Evolutionary conservation across 129 eudicot species (phyloP).

Genomic region (Smallanthus sonchifolius): DNA sequence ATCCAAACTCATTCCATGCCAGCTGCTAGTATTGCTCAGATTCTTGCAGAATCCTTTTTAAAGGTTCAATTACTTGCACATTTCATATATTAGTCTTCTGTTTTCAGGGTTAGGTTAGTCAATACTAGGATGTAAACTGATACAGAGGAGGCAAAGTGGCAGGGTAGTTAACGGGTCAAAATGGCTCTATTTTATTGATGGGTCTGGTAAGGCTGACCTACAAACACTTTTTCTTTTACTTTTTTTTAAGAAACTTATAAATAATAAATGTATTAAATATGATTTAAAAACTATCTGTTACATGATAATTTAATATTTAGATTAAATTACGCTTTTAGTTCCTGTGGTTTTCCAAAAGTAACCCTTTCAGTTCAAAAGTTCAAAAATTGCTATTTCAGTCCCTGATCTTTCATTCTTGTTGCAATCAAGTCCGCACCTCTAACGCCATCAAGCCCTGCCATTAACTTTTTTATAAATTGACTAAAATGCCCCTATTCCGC

Average conservation of each 20-base stretch:
- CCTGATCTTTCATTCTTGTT: too few species aligned
- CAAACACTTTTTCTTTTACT: neutral
- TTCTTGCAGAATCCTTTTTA: conserved; percentile 90
- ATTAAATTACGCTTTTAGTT: too few species aligned
- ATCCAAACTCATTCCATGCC: conserved; percentile 93
- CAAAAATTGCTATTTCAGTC: too few species aligned
- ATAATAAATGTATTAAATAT: neutral
- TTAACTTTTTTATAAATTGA: too few species aligned
- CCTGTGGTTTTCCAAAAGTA: too few species aligned
- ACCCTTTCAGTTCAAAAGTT: too few species aligned
- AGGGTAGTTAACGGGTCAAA: neutral
- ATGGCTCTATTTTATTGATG: neutral
- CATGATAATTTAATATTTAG: neutral
- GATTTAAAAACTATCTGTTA: neutral
- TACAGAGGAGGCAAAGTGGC: neutral
- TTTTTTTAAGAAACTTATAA: neutral
- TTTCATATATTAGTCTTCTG: neutral
- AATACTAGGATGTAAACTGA: neutral
- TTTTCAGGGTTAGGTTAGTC: neutral
- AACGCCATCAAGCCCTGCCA: too few species aligned
- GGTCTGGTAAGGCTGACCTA: neutral
- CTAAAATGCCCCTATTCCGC: too few species aligned
- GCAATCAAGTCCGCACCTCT: too few species aligned
- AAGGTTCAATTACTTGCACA: conserved; percentile 43
- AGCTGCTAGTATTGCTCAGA: conserved; percentile 82